Evolutionary conservation across 768 basidiomycete species (phyloP), one percentile per base, ranked within the genome.

Genomic region (Lactarius vividus): DNA sequence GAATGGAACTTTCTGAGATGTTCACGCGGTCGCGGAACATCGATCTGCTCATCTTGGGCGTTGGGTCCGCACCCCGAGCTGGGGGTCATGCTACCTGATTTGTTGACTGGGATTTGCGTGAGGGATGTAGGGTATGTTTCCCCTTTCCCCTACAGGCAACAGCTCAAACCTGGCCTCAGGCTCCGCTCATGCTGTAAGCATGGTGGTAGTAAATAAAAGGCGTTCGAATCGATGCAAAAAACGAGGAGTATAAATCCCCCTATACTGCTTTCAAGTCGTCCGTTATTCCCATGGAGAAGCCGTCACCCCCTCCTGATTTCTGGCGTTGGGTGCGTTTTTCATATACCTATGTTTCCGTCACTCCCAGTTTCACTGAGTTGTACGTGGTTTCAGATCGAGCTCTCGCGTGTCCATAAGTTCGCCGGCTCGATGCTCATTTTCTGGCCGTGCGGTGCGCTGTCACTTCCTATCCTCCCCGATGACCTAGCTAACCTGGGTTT

Each of bases 381-480:
- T 7, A 60, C 23, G 1, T 8, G 31, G 16, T 29, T 63, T n/a
- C 46, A 64, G 63, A 39, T 59, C 26, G 64, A 67, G 53, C 44
- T 70, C 65, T 26, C 69, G 49, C 44, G 75, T 68, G 44, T 78
- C 71, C 62, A 77, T 37, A 65, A 57, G 53, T 64, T 67, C 40
- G 70, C 71, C n/a, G 71, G 71, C 11, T 67, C 52, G 16, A 69
- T 72, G 53, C 61, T 72, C n/a, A 59, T 71, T 15, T 67, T 72
- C 63, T 72, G 71, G 71, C 71, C 71, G 16, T 71, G 35, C 35
- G 68, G 70, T 70, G 31, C 33, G 46, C 49, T 46, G 4, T 18
- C 26, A 37, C 11, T 28, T 20, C 15, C 13, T 33, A 23, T 16
- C 37, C 35, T 10, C 15, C 44, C n/a, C 23, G n/a, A 20, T 39